Base-by-base conservation (phyloP, 1,284 basidiomycete genomes). In the Moniliophthora roreri region DNA sequence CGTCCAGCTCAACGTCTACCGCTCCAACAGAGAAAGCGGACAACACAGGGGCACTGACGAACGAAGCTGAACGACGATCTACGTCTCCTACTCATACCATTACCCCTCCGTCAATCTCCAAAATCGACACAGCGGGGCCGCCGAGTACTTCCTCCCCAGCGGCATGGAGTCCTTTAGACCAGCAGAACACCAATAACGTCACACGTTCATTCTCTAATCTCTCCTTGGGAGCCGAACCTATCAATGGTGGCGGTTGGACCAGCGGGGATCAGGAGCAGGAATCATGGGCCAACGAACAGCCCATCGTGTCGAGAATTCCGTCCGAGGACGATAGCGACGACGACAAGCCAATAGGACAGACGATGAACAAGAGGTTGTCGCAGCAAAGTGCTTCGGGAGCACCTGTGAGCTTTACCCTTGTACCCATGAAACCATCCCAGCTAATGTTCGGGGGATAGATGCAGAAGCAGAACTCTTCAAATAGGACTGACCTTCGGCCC, bases 331-430 rank as follows among this genome's bases (percentile, higher is more conserved):
- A 85, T 32, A 83, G 82, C 53, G 86, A 89, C 56, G 87, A 89
- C 58, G 86, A 89, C 66, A 86, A 80, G 56, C 87, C 87, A 4
- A 85, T 87, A 59, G 71, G 81, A 32, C 82, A 85, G 67, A 78
- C 79, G 15, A 65, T 77, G 56, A 70, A 70, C 57, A 62, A 47
- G 69, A 39, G 42, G 39, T 50, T 55, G 34, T 44, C 54, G 21
- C 52, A 52, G 23, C 44, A 46, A 26, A 60, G 51, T 49, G 48
- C 50, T 9, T 36, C 51, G 15, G 21, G 46, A 32, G 35, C 55
- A 32, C 45, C 55, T 24, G 50, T 54, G 35, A 42, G 54, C 50
- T 42, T 47, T 41, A n/a, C 16, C 51, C 42, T 28, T 42, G 34
- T 21, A 34, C 1, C 10, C 44, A 16, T 28, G 3, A 32, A 11